These are phyloP conservation scores for Phytophthora pini DNA, from an alignment of 352 stramenopile genomes.

Conservation along the genomic window DNA sequence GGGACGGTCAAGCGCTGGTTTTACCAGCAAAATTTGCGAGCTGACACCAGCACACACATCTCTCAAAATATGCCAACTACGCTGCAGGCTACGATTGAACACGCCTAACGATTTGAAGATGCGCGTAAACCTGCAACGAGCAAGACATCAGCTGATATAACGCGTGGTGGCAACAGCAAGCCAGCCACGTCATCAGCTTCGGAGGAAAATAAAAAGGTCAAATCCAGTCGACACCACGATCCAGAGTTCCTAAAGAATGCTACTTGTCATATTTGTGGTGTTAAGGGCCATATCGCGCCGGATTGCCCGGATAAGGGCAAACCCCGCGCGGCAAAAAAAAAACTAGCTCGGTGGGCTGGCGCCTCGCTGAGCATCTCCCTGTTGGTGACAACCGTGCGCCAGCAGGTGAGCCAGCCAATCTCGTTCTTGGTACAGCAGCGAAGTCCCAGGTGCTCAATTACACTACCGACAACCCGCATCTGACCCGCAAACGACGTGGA, in stretches of 20 bases:
- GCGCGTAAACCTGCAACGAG: neutral
- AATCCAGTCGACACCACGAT: neutral
- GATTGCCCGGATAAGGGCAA: neutral
- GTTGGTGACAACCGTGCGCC: neutral
- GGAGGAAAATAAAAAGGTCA: no score
- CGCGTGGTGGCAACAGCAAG: no score
- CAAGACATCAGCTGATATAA: no score
- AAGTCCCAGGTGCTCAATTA: no score
- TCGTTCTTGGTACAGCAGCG: no score
- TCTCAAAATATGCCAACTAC: neutral
- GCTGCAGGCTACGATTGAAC: neutral
- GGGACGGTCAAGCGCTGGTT: slow-evolving; percentile 8
- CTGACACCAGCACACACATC: neutral
- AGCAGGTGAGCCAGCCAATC: neutral
- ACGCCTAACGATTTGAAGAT: neutral
- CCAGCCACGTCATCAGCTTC: no score
- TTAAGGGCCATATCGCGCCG: neutral
- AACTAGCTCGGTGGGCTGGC: neutral
- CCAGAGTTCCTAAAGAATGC: neutral
- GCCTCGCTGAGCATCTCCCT: neutral
- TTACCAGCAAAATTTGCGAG: slow-evolving; percentile 1
- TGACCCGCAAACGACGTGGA: no score
- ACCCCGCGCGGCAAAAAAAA: neutral
- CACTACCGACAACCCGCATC: no score
- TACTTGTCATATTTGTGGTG: neutral